phyloP scores from a whole-genome alignment of 164 flowering plant species.

The Brasenia schreberi region DNA sequence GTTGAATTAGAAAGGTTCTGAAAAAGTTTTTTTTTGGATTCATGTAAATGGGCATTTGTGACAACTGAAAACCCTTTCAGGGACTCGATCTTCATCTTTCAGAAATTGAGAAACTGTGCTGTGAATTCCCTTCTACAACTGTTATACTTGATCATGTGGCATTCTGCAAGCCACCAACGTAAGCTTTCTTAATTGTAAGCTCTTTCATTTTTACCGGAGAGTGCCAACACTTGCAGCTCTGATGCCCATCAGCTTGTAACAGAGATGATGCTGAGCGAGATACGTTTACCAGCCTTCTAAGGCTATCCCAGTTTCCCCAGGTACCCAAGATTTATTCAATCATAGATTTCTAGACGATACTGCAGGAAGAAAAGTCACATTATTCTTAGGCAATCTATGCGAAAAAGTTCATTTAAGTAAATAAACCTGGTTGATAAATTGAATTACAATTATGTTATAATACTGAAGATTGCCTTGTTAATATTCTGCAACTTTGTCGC shows the following conservation, averaged over 20 bases:
- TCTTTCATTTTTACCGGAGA: not conserved
- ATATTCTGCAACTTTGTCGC: not conserved
- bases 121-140: constrained; percentile 65
- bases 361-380: not conserved
- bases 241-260: constrained; percentile 10
- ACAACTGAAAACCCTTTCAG: constrained; percentile 20
- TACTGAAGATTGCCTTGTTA: too few species aligned
- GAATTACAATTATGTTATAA: not conserved
- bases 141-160: constrained; percentile 81
- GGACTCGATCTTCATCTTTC: constrained; percentile 69
- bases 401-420: not conserved
- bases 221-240: not conserved
- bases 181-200: constrained; percentile 8
- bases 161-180: constrained; percentile 88
- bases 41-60: too few species aligned
- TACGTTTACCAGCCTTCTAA: constrained; percentile 43
- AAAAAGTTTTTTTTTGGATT: too few species aligned
- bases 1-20: too few species aligned
- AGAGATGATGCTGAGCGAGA: constrained; percentile 51
- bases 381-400: not conserved
- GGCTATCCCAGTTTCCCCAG: constrained; percentile 75
- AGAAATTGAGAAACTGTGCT: constrained; percentile 74
- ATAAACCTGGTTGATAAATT: too few species aligned
- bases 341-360: not conserved
- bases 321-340: constrained; percentile 16